Evolutionary conservation across 805 yeast species (phyloP), one percentile per base, ranked within the genome.

Genomic region (Saccharomyces mikatae): DNA sequence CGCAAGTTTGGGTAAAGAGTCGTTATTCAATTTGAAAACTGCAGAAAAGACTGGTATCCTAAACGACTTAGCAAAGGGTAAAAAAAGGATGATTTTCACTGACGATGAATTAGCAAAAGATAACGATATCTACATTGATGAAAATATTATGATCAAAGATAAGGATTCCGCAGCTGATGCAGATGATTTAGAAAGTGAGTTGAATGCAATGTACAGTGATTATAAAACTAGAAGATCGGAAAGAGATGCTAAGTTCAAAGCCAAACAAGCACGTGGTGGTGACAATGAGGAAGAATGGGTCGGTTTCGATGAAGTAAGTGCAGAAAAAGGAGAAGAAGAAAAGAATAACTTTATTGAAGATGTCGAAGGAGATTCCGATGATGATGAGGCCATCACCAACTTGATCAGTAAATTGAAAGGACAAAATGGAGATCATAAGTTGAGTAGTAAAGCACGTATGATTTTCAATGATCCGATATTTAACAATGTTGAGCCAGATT

Each of bases 11-110:
- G 96, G 94, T 41, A 77, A 86, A 53, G 91, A 87, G 56, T 80
- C 91, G 1, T 74, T 89, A 55, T 94, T 94, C 75, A 89, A 85
- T 65, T 77, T 94, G 68, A 86, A 83, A 64, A 73, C 80, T n/a
- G 97, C 97, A 3, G 88, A 88, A 69, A 87, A 86, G 70, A 84
- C 96, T 2, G 98, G 97, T 48, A 81, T 86, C 59, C 71, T 89
- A 54, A 80, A 81, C 52, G 83, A 85, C 36, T 73, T 91, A 51
- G 82, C 87, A 11, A 82, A 80, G 62, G 97, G 97, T 72, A 87
- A 86, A 65, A 83, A 82, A 71, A 71, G 79, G 66, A 75, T 76
- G 77, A 62, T 87, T 26, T 84, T 86, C 61, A 72, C 75, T 48
- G 75, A 77, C 57, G 82, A 81, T 52, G 88, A 82, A 53, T 58